Evolutionary conservation across 2,329 filamentous ascomycete genomes (phyloP).

Genomic region (Colletotrichum sp.): DNA sequence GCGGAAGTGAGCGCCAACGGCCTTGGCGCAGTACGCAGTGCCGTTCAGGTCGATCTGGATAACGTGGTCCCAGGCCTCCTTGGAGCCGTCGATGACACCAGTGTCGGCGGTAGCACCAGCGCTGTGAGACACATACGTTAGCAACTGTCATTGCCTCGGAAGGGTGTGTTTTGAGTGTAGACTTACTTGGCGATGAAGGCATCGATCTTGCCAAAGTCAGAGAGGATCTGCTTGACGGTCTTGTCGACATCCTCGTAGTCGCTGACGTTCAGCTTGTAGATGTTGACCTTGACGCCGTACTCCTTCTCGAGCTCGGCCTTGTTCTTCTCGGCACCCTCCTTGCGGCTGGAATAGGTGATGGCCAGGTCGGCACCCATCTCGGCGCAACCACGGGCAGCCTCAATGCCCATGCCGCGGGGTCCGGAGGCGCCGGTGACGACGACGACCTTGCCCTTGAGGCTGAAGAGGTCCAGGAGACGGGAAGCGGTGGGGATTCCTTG

Average conservation of each 20-base stretch:
- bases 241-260: slow-evolving; percentile 56
- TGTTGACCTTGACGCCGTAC: slow-evolving; percentile 71
- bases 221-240: slow-evolving; percentile 67
- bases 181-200: slow-evolving; percentile 78
- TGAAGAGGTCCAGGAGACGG: slow-evolving; percentile 70
- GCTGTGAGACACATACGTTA: slow-evolving; percentile 27
- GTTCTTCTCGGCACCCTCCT: slow-evolving; percentile 70
- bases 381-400: slow-evolving; percentile 71
- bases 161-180: neutral
- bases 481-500: slow-evolving; percentile 56
- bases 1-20: slow-evolving; percentile 69
- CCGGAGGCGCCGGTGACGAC: slow-evolving; percentile 74
- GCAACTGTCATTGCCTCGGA: neutral
- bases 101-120: slow-evolving; percentile 73
- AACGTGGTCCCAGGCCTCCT: slow-evolving; percentile 71
- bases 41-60: slow-evolving; percentile 69
- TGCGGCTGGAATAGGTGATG: slow-evolving; percentile 75
- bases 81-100: slow-evolving; percentile 71
- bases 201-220: slow-evolving; percentile 77
- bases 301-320: slow-evolving; percentile 67
- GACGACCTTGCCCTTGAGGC: slow-evolving; percentile 74
- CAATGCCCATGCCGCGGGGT: slow-evolving; percentile 73
- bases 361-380: slow-evolving; percentile 75
- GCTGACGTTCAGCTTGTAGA: slow-evolving; percentile 64
- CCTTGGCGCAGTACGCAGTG: slow-evolving; percentile 73